Evolutionary conservation across 805 yeast species (phyloP), one percentile per base, ranked within the genome.

Genomic region (Nakazawaea peltata): DNA sequence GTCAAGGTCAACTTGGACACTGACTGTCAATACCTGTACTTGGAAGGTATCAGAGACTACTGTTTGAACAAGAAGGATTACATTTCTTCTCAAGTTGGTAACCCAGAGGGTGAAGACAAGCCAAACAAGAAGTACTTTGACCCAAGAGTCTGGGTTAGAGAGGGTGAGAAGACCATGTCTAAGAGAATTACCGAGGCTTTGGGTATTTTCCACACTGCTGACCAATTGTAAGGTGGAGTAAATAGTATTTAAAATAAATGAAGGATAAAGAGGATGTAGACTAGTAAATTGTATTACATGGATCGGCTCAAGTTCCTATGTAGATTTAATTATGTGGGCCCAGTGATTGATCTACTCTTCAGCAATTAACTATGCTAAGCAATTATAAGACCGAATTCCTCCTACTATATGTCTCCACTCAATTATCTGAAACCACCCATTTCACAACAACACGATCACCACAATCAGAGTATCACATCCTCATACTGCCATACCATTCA

Each of bases 141-240:
- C 73, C 98, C 98, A 71, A 90, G 98, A 81, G 97, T 88, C 68
- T 92, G 98, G 98, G 97, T 92, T 50, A 88, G 97, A 78, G 97
- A 90, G 73, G 97, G 98, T 77, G 98, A 92, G 77, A 87, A 87
- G 87, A 87, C 97, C 60, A 90, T 92, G 97, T 50, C 78, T 49
- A 68, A 64, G 50, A 85, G 97, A 80, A 73, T 92, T 57, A 50
- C 82, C 44, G 81, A 77, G 63, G 94, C 94, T 56, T 73, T 92
- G 62, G 71, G 65, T 34, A 70, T 84, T 60, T 92, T 92, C 95
- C 87, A 80, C 73, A 71, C 94, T 52, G 67, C 71, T 58, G 64
- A 63, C 62, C 77, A 71, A 61, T 59, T 80, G 49, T 74, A 69
- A 28, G 19, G 14, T 65, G 44, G 70, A 65, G 54, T 21, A 64